These are phyloP conservation scores for Backusella australiensis DNA, from an alignment of 192 early-diverging fungal species.

Conservation along the genomic window DNA sequence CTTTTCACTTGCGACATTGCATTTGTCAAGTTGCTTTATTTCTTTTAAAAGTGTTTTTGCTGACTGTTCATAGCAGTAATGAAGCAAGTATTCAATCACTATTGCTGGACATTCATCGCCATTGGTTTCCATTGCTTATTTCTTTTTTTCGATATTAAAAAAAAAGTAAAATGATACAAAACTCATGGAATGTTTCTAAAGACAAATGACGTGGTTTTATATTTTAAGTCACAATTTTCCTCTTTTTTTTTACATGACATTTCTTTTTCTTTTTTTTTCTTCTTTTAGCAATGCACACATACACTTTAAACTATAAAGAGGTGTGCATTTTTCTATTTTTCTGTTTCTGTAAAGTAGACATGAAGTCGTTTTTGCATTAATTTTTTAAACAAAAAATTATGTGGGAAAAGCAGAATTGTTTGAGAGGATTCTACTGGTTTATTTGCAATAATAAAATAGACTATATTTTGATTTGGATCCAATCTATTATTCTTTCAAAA, in stretches of 20 bases:
- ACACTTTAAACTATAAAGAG: too few relatives aligned
- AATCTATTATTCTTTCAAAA: too few relatives aligned
- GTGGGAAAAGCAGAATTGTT: too few relatives aligned
- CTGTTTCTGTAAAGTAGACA: too few relatives aligned
- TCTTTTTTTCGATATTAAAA: background rate
- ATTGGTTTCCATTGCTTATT: background rate
- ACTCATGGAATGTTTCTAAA: background rate
- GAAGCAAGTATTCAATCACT: constrained; percentile 7
- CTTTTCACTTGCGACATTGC: background rate
- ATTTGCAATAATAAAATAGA: background rate
- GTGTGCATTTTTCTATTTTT: too few relatives aligned
- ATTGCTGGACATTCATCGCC: background rate
- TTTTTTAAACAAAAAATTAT: too few relatives aligned
- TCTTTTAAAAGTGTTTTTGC: constrained; percentile 5
- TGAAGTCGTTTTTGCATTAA: too few relatives aligned
- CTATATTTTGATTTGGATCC: background rate
- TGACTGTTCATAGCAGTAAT: constrained; percentile 6
- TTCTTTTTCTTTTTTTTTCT: background rate
- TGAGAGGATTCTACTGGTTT: background rate
- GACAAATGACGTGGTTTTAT: background rate
- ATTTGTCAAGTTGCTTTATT: background rate
- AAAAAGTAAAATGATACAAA: background rate
- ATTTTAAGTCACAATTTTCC: background rate
- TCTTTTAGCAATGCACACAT: background rate
- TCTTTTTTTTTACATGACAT: background rate